Base-by-base conservation (phyloP, 371 early-diverging fungal genomes). In the Rhizopus sp. region DNA sequence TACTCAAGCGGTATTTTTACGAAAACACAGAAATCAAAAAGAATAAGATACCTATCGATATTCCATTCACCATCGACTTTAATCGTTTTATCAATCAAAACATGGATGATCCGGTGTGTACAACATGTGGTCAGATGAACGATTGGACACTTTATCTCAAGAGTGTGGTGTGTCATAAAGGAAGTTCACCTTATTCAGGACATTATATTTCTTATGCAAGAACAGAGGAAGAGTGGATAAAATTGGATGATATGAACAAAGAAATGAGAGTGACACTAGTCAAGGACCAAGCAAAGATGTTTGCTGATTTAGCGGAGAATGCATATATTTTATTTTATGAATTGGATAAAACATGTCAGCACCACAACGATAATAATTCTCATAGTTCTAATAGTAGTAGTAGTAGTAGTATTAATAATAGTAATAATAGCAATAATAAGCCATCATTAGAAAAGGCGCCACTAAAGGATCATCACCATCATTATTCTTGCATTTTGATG, bases 301-400 rank as follows among this genome's bases (percentile, higher is more conserved):
- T 61, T 50, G 30, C 45, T 0, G 81, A 85, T 40, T 67, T 82
- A 32, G 72, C 79, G 4, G 61, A 71, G 44, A 76, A 81, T 55
- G 83, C 78, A 0, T 85, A 85, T 45, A 73, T 85, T 51, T 60
- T 85, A 13, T 83, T 85, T 46, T 85, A 85, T 48, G 83, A 83
- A 50, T 59, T 85, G 32, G 73, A 78, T 37, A 73, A 75, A 41
- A 67, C 68, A 4, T 73, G 74, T 47, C 66, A 60, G 17, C 66
- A 66, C 42, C 23, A 23, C 23, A 23, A 23, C 23, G 48, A 48
- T n/a, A 48, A 31, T 13, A 48, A 2, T 29, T 31, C 32, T 9
- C 8, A 13, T 23, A 23, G 23, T 23, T 23, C 23, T 23, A 23
- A 23, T 23, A 23, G 23, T 23, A 23, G 23, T 23, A 2, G n/a